Conservation (phyloP, 192 early-diverging fungal species). For the Endogone sp. region DNA sequence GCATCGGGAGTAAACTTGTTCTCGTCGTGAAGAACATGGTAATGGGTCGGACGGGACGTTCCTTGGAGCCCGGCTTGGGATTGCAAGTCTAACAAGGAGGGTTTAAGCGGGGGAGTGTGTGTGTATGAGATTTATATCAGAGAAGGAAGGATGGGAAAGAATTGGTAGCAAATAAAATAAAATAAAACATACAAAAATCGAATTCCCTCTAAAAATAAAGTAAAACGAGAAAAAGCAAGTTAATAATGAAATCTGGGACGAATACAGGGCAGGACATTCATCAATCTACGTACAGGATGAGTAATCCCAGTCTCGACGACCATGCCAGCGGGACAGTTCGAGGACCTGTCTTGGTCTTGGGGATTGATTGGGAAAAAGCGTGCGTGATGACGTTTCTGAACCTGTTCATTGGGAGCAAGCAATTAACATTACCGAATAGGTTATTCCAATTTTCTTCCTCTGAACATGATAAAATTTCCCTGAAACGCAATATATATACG, state of each 20-base stretch:
- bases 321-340: slow-evolving; percentile 83
- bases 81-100: slow-evolving; percentile 51
- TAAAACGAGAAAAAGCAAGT: too few relatives aligned
- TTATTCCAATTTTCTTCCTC: too few relatives aligned
- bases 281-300: slow-evolving; percentile 74
- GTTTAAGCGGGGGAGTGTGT: too few relatives aligned
- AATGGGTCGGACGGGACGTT: slow-evolving; percentile 88
- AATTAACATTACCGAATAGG: too few relatives aligned
- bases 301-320: slow-evolving; percentile 68
- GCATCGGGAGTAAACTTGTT: slow-evolving; percentile 74
- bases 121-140: not conserved
- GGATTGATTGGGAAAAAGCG: slow-evolving; percentile 73
- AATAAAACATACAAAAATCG: slow-evolving; percentile 71
- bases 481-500: too few relatives aligned
- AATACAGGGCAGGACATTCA: too few relatives aligned
- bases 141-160: not conserved
- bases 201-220: too few relatives aligned
- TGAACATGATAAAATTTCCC: too few relatives aligned
- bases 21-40: slow-evolving; percentile 90
- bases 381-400: slow-evolving; percentile 91
- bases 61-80: slow-evolving; percentile 91
- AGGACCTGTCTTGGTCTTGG: slow-evolving; percentile 58
- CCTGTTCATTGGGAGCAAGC: too few relatives aligned
- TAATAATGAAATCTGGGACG: too few relatives aligned
- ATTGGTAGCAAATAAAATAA: too few relatives aligned